Evolutionary conservation across 2,329 filamentous ascomycete species (phyloP), one percentile per base, ranked within the genome.

Genomic region (Fusarium keratoplasticum): DNA sequence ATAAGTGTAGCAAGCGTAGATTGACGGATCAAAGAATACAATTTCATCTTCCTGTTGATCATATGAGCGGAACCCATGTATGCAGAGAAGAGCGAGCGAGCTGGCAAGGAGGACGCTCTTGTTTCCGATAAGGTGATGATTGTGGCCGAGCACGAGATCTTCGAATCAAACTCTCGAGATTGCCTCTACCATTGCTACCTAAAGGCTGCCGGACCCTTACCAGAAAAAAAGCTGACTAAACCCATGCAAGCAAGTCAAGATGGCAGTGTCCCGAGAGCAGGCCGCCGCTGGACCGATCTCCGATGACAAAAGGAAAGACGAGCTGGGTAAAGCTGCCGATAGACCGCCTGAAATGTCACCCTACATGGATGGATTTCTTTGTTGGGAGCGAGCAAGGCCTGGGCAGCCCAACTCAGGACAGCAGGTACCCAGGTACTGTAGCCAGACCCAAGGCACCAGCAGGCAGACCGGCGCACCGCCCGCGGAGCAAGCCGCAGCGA

Each of bases 381-480:
- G 57, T 52, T 52, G 47, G 47, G 47, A 52, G 47, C 47, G 25
- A 31, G 47, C 47, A 52, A 52, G 47, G 47, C 47, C 47, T 52
- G 47, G 47, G 47, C 47, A 31, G 47, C 47, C 27, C 44, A 50
- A 50, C 22, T 50, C 5, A 50, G 44, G 25, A n/a, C 16, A 29
- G 50, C 40, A 36, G 31, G 52, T 50, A 35, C 52, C 31, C 5
- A 25, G 40, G 42, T 47, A 25, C 42, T 10, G 42, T 25, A 44
- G 42, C 22, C 42, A 47, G 5, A 60, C 58, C 25, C 57, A 72
- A 74, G 67, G 71, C 67, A 72, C 36, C 54, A 54, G 60, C 22
- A 74, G 71, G 71, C 71, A 69, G 68, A 13, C 35, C 42, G 44
- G 69, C 59, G 63, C 69, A 59, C 52, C 65, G 69, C 63, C 58